phyloP scores from a whole-genome alignment of 371 early-diverging fungal genomes.

The Mortierella sp. region DNA sequence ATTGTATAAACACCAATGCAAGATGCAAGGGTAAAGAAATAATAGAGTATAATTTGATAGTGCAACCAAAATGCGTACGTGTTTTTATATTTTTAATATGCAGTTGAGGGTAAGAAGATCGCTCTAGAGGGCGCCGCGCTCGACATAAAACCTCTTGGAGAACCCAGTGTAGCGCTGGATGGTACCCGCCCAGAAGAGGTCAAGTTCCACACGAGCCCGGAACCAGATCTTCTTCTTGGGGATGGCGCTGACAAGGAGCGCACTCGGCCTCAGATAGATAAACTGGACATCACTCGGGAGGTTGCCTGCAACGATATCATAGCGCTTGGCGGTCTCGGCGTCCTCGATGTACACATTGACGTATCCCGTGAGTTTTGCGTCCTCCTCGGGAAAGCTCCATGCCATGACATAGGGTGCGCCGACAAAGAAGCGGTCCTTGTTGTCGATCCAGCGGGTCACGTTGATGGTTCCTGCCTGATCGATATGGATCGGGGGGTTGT shows the following conservation, averaged over 20 bases:
- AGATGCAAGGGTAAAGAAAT: slow-evolving; percentile 1
- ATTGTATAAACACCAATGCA: too few species aligned
- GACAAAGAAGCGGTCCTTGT: slow-evolving; percentile 41
- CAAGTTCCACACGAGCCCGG: slow-evolving; percentile 42
- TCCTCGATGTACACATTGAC: slow-evolving; percentile 48
- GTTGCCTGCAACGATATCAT: slow-evolving; percentile 31
- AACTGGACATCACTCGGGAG: slow-evolving; percentile 30
- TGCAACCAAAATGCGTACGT: too few species aligned
- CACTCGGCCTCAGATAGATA: slow-evolving; percentile 39
- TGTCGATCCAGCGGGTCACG: slow-evolving; percentile 38
- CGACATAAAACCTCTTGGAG: slow-evolving; percentile 46
- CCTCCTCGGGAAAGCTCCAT: slow-evolving; percentile 35
- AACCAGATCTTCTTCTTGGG: slow-evolving; percentile 30
- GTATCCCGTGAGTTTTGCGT: slow-evolving; percentile 6
- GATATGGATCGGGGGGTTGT: slow-evolving; percentile 36
- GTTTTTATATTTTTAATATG: background rate
- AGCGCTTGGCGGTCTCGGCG: slow-evolving; percentile 38
- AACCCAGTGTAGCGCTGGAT: slow-evolving; percentile 44
- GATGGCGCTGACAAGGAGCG: slow-evolving; percentile 31
- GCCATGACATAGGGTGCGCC: slow-evolving; percentile 52
- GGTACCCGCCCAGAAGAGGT: slow-evolving; percentile 34
- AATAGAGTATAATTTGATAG: too few species aligned
- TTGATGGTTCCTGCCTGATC: slow-evolving; percentile 31
- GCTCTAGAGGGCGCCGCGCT: slow-evolving; percentile 43
- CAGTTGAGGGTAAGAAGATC: background rate